Evolutionary conservation across 1,284 basidiomycete genomes (phyloP).

Genomic region (Vanrija sp.): DNA sequence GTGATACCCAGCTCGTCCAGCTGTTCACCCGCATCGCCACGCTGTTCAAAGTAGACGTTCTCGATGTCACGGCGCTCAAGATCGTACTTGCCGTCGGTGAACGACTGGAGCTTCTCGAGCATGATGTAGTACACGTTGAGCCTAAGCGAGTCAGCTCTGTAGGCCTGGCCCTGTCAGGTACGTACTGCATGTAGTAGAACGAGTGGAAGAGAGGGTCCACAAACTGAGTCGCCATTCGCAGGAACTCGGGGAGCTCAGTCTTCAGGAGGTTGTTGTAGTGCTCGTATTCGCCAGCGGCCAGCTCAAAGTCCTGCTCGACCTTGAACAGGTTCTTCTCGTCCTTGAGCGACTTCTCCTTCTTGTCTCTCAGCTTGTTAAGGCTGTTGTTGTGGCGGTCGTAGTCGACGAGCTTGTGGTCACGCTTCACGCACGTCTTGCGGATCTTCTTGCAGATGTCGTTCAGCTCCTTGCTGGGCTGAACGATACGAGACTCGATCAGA

Average conservation of each 20-base stretch:
- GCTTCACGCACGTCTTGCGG: conserved; percentile 89
- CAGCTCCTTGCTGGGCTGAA: conserved; percentile 83
- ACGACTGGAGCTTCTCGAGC: conserved; percentile 85
- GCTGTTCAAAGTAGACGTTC: conserved; percentile 69
- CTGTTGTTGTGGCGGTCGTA: conserved; percentile 97
- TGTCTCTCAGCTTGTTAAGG: conserved; percentile 88
- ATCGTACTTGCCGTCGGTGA: conserved; percentile 81
- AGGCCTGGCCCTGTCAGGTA: conserved; percentile 20
- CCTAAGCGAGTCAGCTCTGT: conserved; percentile 50
- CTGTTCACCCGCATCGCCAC: conserved; percentile 70
- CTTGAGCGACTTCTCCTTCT: conserved; percentile 89
- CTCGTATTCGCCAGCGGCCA: conserved; percentile 92
- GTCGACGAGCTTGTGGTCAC: conserved; percentile 95
- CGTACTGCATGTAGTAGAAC: conserved; percentile 99
- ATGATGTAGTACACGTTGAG: conserved; percentile 91
- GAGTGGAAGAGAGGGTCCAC: conserved; percentile 96
- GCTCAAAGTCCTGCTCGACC: conserved; percentile 97
- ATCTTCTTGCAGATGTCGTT: conserved; percentile 81
- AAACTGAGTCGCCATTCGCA: conserved; percentile 79
- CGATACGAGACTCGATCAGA: conserved; percentile 82
- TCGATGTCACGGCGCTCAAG: conserved; percentile 67
- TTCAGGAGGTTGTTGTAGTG: conserved; percentile 92
- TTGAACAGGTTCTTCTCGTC: conserved; percentile 96
- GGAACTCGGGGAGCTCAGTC: conserved; percentile 85
- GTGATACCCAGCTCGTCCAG: conserved; percentile 74